Evolutionary conservation across 257 asterid species (phyloP).

Genomic region (Nicotiana noctiflora): DNA sequence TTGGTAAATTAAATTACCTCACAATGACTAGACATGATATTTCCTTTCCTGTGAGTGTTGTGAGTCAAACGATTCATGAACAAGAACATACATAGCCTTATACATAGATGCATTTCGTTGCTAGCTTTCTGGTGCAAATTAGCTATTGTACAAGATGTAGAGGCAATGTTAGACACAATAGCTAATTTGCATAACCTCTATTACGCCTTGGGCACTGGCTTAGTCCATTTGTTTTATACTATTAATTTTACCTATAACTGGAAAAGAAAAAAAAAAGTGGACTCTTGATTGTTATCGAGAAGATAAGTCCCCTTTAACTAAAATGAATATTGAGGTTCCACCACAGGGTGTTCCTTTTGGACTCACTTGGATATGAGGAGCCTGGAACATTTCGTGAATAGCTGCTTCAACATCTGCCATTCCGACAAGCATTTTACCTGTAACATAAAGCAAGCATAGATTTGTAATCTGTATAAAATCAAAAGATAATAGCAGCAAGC

Average conservation of each 20-base stretch:
- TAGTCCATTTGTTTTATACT: too few species aligned
- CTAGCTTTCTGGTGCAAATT: too few species aligned
- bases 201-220: too few species aligned
- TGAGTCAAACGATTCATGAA: too few species aligned
- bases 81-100: too few species aligned
- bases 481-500: not conserved
- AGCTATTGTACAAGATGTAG: too few species aligned
- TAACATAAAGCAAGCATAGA: not conserved
- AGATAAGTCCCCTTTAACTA: not conserved
- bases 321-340: not conserved
- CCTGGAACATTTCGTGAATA: slow-evolving; percentile 96
- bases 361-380: slow-evolving; percentile 96
- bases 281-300: not conserved
- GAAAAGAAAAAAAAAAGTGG: not conserved
- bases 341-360: not conserved
- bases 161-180: not conserved
- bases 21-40: too few species aligned
- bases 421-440: slow-evolving; percentile 62
- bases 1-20: too few species aligned
- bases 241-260: too few species aligned
- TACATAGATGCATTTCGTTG: too few species aligned
- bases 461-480: not conserved
- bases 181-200: not conserved
- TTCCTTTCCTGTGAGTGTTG: too few species aligned
- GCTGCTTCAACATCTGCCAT: slow-evolving; percentile 81